Conservation (phyloP, 495 filamentous ascomycete genomes). For the Venustampulla echinocandica region DNA sequence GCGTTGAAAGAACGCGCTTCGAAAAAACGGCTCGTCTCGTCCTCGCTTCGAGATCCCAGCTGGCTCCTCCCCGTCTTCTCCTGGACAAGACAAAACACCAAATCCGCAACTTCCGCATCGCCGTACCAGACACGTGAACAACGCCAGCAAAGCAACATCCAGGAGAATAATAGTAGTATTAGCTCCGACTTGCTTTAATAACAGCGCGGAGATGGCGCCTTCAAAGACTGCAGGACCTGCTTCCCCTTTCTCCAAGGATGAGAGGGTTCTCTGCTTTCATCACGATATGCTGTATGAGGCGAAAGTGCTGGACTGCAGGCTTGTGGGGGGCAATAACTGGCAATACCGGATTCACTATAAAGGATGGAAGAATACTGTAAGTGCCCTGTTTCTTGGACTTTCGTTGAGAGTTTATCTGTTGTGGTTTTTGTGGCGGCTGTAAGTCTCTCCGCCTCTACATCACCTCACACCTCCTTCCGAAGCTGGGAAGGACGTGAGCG, state of each 20-base stretch:
- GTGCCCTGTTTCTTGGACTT: background rate
- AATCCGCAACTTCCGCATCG: background rate
- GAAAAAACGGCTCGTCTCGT: no score
- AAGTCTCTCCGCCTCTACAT: no score
- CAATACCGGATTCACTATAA: constrained; percentile 96
- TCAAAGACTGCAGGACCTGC: constrained; percentile 31
- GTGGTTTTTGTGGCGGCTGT: background rate
- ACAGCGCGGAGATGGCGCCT: no score
- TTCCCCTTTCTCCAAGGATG: constrained; percentile 72
- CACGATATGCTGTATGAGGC: constrained; percentile 95
- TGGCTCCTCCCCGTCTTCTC: no score
- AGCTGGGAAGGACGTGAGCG: no score
- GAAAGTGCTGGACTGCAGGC: constrained; percentile 74
- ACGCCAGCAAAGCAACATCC: no score
- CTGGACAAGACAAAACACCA: no score
- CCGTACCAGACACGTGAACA: background rate
- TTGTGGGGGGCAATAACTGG: constrained; percentile 52
- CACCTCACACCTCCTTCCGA: no score
- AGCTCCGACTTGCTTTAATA: no score
- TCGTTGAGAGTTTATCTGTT: background rate
- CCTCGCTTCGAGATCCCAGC: no score
- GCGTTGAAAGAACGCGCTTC: background rate
- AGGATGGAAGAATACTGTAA: constrained; percentile 84
- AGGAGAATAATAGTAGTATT: no score
- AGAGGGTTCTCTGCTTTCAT: constrained; percentile 94